Base-by-base conservation (phyloP, 768 basidiomycete species). In the Mycena galopus region DNA sequence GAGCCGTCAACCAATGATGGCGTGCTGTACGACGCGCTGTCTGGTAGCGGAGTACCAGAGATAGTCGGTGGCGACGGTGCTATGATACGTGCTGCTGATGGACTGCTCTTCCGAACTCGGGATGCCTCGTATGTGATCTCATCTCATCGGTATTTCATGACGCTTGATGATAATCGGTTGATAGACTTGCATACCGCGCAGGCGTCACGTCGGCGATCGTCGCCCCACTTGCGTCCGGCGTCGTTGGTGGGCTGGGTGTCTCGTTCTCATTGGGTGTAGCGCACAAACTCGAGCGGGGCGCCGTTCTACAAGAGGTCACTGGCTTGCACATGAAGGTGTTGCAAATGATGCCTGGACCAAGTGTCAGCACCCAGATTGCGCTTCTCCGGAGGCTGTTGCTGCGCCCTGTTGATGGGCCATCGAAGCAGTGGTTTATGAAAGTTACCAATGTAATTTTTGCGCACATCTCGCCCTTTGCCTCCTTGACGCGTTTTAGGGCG, bases 341-440 rank as follows among this genome's bases (percentile, higher is more conserved):
- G 7, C 89, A 90, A 77, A 82, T 82, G 25, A 70, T 85, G 84
- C 16, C 74, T 42, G 77, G 84, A 80, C 75, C 86, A 0, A 93
- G 94, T 71, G 86, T 95, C 33, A 95, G 95, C 81, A 93, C 92
- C n/a, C 91, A 96, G 75, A 91, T 97, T 71, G 92, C 92, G 17
- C 85, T 90, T 5, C 82, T 98, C 55, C 88, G 96, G 1, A 84
- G 87, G 10, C 82, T 96, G 44, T 83, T 97, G 10, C 82, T 92
- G 11, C 84, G 81, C 29, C 81, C 86, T 17, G 71, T 77, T 3
- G 79, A 81, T 47, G 84, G 83, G 47, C 82, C 78, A 27, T 72
- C 86, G 4, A 87, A 85, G 1, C 67, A 82, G 47, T 87, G 86
- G 81, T 88, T 91, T 72, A 77, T 83, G 56, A 82, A 84, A 78